Evolutionary conservation across 148 eudicot species (phyloP), one percentile per base, ranked within the genome.

Genomic region (Heliamphora exappendiculata): DNA sequence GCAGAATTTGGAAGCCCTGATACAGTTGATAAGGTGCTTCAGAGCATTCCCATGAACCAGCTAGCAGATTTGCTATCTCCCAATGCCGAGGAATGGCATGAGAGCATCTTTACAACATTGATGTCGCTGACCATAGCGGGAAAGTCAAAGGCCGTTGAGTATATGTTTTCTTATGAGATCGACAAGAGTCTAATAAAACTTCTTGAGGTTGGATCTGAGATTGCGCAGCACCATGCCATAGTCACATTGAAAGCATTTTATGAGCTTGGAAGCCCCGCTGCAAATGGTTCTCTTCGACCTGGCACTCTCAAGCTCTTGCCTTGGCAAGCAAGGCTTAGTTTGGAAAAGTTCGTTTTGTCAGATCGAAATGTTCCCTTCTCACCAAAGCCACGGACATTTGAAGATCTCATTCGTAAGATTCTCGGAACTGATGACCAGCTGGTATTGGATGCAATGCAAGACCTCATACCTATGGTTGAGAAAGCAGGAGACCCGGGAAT

Each of bases 61-160:
- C 34, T 73, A 3, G 76, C 67, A 22, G 51, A 73, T 37, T 58
- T 73, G 76, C 76, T 73, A 33, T 58, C 53, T 58, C 76, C 76
- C 6, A 20, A 73, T 73, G 67, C 76, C 4, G 53, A 73, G 51
- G 67, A 73, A 28, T 73, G 76, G 67, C 76, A 73, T 42, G 76
- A 73, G 7, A 73, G 51, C 24, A 26, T 73, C 22, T 73, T 57
- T 37, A 24, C 67, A 3, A 73, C 26, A 12, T 73, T 73, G 42
- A 73, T 41, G 76, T 73, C 76, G 11, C 60, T 73, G 34, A 73
- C 62, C 36, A 73, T 14, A 57, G 76, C 53, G 2, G 76, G 76
- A 58, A 73, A 73, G 34, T 73, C 76, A 73, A 73, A 39, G 51
- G 76, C 76, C 0, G 67, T 58, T 73, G 76, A 73, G 67, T 37